Percentiles rank a stretch among this genome's conserved stretches.
Evolutionary conservation across 2,329 filamentous ascomycete species (phyloP).

Genomic region (Cadophora luteo-olivacea): DNA sequence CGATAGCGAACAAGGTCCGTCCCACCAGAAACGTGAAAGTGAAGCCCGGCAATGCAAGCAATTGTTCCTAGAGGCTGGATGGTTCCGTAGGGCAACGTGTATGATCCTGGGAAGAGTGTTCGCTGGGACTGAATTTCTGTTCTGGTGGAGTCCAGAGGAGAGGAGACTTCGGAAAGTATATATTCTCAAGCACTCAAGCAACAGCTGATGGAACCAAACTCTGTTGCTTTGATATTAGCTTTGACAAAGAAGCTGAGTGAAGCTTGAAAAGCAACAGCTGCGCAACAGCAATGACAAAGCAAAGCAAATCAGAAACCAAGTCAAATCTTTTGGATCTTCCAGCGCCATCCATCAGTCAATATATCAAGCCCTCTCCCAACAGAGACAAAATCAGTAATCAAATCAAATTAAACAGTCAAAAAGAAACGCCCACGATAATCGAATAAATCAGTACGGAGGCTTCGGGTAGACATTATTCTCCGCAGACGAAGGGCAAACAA

Average conservation of each 20-base stretch:
- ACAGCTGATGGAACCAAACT: background rate
- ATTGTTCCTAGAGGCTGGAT: background rate
- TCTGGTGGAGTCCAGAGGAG: background rate
- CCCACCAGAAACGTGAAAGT: background rate
- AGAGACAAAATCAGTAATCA: background rate
- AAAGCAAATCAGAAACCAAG: slow-evolving; percentile 1
- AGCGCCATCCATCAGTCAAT: slow-evolving; percentile 1
- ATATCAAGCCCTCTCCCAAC: background rate
- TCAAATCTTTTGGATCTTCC: background rate
- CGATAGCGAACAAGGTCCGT: background rate
- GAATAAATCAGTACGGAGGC: slow-evolving; percentile 2
- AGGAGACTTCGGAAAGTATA: background rate
- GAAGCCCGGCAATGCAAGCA: slow-evolving; percentile 1
- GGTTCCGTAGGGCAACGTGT: background rate
- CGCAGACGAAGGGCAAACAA: background rate
- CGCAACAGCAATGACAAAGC: slow-evolving; percentile 12
- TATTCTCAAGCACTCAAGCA: background rate
- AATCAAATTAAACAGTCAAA: background rate
- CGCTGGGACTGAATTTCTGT: background rate
- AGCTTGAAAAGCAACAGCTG: slow-evolving; percentile 8
- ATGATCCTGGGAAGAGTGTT: slow-evolving; percentile 10
- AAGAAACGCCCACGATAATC: background rate
- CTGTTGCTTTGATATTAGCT: background rate
- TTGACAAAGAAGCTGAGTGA: background rate
- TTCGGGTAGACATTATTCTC: background rate